phyloP scores from a whole-genome alignment of 352 stramenopile species.

The Pythium monospermum region DNA sequence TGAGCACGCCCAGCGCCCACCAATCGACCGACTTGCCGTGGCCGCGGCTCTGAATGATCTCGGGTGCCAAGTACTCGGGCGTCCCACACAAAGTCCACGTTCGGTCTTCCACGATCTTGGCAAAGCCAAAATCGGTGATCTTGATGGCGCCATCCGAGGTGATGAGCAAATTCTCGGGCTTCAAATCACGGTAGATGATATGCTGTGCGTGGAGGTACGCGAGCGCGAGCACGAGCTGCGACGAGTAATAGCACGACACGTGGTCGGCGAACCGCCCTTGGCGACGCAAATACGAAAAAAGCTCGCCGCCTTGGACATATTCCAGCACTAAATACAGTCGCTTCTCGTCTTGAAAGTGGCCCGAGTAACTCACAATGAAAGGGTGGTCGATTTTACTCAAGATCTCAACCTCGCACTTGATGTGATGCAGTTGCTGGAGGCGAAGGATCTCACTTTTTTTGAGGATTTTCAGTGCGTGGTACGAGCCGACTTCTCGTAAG shows the following conservation, averaged over 20 bases:
- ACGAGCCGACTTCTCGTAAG: too few relatives aligned
- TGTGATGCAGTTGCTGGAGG: too few relatives aligned
- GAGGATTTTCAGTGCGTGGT: too few relatives aligned
- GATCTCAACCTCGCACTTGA: too few relatives aligned
- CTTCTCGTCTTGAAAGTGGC: too few relatives aligned
- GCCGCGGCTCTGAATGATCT: too few relatives aligned
- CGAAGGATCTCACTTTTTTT: too few relatives aligned
- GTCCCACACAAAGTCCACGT: too few relatives aligned
- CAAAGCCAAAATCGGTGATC: slow-evolving; percentile 93
- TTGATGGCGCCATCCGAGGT: slow-evolving; percentile 88
- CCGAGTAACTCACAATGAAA: too few relatives aligned
- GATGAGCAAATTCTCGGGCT: slow-evolving; percentile 93
- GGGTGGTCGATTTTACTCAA: too few relatives aligned
- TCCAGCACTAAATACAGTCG: slow-evolving; percentile 89
- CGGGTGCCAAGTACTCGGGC: too few relatives aligned
- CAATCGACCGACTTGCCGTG: too few relatives aligned
- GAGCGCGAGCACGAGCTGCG: slow-evolving; percentile 86
- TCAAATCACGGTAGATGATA: slow-evolving; percentile 92
- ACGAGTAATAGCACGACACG: slow-evolving; percentile 86
- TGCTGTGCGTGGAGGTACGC: slow-evolving; percentile 87
- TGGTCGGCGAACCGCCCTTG: slow-evolving; percentile 77
- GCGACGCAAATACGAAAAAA: slow-evolving; percentile 89
- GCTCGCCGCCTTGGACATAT: slow-evolving; percentile 89
- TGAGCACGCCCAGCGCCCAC: slow-evolving; percentile 91
- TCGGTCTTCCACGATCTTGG: slow-evolving; percentile 90